Base-by-base conservation (phyloP, 495 filamentous ascomycete species). In the Trichoderma parareesei region DNA sequence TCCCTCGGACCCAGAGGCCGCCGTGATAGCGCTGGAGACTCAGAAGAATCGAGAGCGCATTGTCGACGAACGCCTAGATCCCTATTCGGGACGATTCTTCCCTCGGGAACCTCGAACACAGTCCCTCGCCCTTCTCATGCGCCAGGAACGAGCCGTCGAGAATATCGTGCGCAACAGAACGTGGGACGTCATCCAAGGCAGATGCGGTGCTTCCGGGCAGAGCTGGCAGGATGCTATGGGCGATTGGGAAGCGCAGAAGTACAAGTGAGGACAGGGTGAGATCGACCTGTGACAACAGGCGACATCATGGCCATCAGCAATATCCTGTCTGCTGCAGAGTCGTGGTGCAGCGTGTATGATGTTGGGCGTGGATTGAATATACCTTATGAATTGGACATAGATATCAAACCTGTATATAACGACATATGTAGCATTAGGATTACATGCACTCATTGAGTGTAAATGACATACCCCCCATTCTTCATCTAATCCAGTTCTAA, bases 61-160 rank as follows among this genome's bases (percentile, higher is more conserved):
- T 5, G 87, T 98, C 16, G 81, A 98, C 76, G 94, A 97, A 74
- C 79, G 94, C 65, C 75, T 98, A 64, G 94, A 98, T 76, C 94
- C 94, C 18, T 98, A 98, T 70, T 92, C 88, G 20, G 91, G 79
- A 33, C 81, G 93, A 38, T 96, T 88, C 70, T 93, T 92, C 66
- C 92, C 93, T 0, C 79, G 83, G 55, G 92, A 98, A 75, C 82
- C 90, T 55, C 81, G 93, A 65, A 95, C 93, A 2, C 91, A 98
- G 76, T 84, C 83, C 48, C 72, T 98, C 60, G 92, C 92, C 11
- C 82, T 76, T 41, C 66, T 96, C 57, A 75, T 98, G 41, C 84
- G 93, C 67, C 92, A 90, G 74, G 93, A 98, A 77, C 82, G 88
- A 67, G 85, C 84, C 16, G 90, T 98, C 27, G 94, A 98, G 74